Percentiles rank a stretch among this genome's conserved stretches.
Evolutionary conservation across 1,139 yeast genomes (phyloP).

Genomic region (Chernovozyma aurita): DNA sequence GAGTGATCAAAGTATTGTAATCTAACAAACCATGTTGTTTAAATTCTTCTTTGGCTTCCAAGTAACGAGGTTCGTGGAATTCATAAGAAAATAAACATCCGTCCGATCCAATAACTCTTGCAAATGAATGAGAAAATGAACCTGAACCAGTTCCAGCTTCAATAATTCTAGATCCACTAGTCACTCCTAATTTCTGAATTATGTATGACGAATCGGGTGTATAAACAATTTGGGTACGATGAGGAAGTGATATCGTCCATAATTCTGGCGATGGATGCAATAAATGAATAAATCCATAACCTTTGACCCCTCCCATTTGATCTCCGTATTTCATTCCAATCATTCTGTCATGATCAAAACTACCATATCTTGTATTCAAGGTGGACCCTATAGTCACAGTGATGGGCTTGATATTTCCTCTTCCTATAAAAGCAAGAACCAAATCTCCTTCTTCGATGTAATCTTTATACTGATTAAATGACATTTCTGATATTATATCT

Average conservation of each 20-base stretch:
- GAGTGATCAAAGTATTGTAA: conserved; percentile 57
- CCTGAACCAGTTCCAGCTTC: conserved; percentile 99
- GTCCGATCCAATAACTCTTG: conserved; percentile 61
- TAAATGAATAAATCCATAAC: conserved; percentile 83
- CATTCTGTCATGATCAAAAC: conserved; percentile 78
- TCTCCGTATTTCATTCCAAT: conserved; percentile 80
- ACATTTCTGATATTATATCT: too few relatives aligned
- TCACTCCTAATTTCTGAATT: conserved; percentile 70
- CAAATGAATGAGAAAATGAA: conserved; percentile 88
- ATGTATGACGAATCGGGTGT: conserved; percentile 94
- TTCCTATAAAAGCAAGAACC: conserved; percentile 78
- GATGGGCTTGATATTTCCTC: conserved; percentile 77
- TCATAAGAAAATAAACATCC: conserved; percentile 83
- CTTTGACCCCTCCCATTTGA: conserved; percentile 76
- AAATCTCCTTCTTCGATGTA: conserved; percentile 77
- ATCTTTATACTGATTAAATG: conserved; percentile 49
- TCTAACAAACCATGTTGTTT: conserved; percentile 59
- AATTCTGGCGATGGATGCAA: conserved; percentile 91
- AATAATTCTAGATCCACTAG: conserved; percentile 73
- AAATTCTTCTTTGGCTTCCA: conserved; percentile 77
- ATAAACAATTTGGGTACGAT: conserved; percentile 95
- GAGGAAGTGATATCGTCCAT: conserved; percentile 94
- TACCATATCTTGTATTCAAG: conserved; percentile 84
- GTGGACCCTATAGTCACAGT: conserved; percentile 53
- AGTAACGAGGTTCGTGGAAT: conserved; percentile 79